These are phyloP conservation scores for Escallonia rubra DNA, from an alignment of 129 eudicot species.

Conservation along the genomic window DNA sequence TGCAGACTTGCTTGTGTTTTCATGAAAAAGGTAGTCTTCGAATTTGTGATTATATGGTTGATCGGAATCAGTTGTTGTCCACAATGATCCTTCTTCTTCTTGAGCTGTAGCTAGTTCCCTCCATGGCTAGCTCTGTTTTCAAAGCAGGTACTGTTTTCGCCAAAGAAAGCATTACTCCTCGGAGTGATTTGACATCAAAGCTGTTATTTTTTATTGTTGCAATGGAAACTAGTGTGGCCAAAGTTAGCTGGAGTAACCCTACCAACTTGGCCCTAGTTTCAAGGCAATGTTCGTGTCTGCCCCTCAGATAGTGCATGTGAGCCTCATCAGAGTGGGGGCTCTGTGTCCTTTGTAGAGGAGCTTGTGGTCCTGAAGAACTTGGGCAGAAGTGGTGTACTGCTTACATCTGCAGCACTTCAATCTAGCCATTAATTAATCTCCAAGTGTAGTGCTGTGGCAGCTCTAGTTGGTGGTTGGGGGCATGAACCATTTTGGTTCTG, in stretches of 20 bases:
- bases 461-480: too few species aligned
- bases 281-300: neutral
- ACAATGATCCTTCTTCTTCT: neutral
- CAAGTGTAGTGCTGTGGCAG: neutral
- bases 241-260: neutral
- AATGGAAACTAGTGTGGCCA: neutral
- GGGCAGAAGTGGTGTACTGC: neutral
- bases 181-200: too few species aligned
- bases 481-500: neutral
- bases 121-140: too few species aligned
- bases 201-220: too few species aligned
- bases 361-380: slow-evolving; percentile 1
- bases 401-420: too few species aligned
- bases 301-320: neutral
- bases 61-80: neutral
- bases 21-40: neutral
- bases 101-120: neutral
- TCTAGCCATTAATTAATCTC: too few species aligned
- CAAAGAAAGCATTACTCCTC: too few species aligned
- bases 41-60: neutral
- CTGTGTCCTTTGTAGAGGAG: neutral
- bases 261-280: neutral
- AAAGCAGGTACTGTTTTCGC: too few species aligned
- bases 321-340: neutral
- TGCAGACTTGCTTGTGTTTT: slow-evolving; percentile 7